Evolutionary conservation across 2,329 filamentous ascomycete species (phyloP).

Genomic region (Talaromyces sp.): DNA sequence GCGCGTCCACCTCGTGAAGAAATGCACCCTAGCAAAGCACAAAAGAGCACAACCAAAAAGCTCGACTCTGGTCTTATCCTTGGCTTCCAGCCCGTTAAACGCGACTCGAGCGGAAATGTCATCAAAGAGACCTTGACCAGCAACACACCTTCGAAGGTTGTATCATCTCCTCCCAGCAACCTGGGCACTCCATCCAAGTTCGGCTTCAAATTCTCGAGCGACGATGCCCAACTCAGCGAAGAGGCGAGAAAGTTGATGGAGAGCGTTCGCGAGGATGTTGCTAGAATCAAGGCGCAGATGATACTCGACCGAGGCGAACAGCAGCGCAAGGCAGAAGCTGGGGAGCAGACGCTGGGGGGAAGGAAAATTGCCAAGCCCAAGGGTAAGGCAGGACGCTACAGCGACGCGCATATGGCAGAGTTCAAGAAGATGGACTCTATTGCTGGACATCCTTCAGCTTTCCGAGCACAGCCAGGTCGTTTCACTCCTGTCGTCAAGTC

Average conservation of each 20-base stretch:
- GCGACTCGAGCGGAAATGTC: constrained; percentile 38
- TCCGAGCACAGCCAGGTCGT: constrained; percentile 50
- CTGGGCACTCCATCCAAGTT: constrained; percentile 46
- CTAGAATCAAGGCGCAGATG: constrained; percentile 68
- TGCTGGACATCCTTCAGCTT: constrained; percentile 77
- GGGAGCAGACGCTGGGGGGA: constrained; percentile 45
- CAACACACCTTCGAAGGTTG: constrained; percentile 46
- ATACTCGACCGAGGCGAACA: constrained; percentile 61
- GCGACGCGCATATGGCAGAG: constrained; percentile 78
- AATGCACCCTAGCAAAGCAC: constrained; percentile 87
- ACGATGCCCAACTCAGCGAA: constrained; percentile 47
- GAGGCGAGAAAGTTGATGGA: constrained; percentile 60
- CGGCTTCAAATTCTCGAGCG: constrained; percentile 47
- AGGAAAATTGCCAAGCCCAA: constrained; percentile 79
- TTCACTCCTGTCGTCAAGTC: constrained; percentile 42
- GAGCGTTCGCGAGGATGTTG: constrained; percentile 70
- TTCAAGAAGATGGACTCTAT: constrained; percentile 99
- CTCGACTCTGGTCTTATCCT: constrained; percentile 77
- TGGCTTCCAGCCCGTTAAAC: constrained; percentile 74
- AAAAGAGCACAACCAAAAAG: constrained; percentile 70
- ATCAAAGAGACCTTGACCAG: constrained; percentile 31
- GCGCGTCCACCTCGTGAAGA: constrained; percentile 72
- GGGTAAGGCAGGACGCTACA: constrained; percentile 75
- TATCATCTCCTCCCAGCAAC: constrained; percentile 34
- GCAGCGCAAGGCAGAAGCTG: constrained; percentile 45